Conservation (phyloP, 805 yeast species). For the Lipomyces sp. region DNA sequence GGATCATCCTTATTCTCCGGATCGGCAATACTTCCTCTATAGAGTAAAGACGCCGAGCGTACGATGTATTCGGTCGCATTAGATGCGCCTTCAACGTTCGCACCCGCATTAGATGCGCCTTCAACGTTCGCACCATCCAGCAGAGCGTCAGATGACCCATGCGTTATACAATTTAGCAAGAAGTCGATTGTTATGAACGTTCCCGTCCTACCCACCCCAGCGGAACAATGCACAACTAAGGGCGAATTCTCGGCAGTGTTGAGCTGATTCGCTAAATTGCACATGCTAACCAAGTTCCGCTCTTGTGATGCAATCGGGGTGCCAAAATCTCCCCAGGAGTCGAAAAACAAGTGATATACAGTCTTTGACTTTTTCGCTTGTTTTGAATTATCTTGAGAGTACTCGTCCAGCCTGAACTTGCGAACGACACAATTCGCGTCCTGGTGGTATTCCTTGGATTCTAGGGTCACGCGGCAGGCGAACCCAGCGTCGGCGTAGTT, state of each 20-base stretch:
- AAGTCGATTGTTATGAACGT: conserved; percentile 78
- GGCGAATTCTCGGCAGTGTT: conserved; percentile 55
- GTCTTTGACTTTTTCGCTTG: conserved; percentile 29
- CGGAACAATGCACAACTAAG: conserved; percentile 85
- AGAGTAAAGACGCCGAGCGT: background rate
- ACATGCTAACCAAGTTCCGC: conserved; percentile 60
- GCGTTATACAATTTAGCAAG: conserved; percentile 39
- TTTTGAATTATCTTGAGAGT: conserved; percentile 23
- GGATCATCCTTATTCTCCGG: conserved; percentile 33
- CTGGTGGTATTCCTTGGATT: conserved; percentile 2
- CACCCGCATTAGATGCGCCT: too few species aligned
- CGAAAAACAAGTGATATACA: conserved; percentile 69
- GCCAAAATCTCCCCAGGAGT: conserved; percentile 85
- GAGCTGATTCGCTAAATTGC: conserved; percentile 52
- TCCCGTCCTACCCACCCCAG: conserved; percentile 97
- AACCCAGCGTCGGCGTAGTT: conserved; percentile 10
- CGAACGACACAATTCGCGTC: conserved; percentile 36
- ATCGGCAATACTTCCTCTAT: background rate
- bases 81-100: background rate
- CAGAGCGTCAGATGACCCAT: background rate
- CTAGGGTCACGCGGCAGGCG: conserved; percentile 12
- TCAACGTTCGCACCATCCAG: background rate
- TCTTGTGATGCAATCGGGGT: conserved; percentile 56
- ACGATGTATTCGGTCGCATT: background rate
- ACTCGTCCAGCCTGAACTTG: conserved; percentile 21